phyloP scores from a whole-genome alignment of 2,329 filamentous ascomycete species.

The Cladosporium colombiae region DNA sequence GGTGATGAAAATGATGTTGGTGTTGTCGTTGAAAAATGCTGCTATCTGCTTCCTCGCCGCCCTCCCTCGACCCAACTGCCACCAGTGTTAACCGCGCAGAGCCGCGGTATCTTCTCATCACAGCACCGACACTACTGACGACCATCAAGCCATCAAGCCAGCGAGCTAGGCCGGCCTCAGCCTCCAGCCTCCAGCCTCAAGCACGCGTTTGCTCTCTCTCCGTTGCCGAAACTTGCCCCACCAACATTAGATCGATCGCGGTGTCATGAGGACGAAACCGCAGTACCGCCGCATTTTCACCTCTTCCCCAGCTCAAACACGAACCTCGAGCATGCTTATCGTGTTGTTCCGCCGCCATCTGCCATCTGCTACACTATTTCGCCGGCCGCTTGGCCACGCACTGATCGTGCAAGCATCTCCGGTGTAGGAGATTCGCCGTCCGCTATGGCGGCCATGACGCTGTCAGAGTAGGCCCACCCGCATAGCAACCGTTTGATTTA shows the following conservation, averaged over 20 bases:
- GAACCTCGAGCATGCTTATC: slow-evolving; percentile 1
- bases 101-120: slow-evolving; percentile 15
- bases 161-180: neutral
- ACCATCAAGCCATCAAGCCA: neutral
- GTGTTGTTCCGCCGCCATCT: slow-evolving; percentile 1
- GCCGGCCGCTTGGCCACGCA: slow-evolving; percentile 16
- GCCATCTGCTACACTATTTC: slow-evolving; percentile 9
- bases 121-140: neutral
- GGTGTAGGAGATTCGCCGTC: slow-evolving; percentile 11
- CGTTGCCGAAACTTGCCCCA: slow-evolving; percentile 19
- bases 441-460: slow-evolving; percentile 10
- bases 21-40: neutral
- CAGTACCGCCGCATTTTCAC: slow-evolving; percentile 14
- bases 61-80: neutral
- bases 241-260: slow-evolving; percentile 13
- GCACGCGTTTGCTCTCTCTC: slow-evolving; percentile 13
- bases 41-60: neutral
- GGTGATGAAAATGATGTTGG: neutral
- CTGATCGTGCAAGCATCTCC: slow-evolving; percentile 15
- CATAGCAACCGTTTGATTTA: slow-evolving; percentile 21
- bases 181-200: neutral
- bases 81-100: slow-evolving; percentile 11
- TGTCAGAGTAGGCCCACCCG: neutral
- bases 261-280: slow-evolving; percentile 10
- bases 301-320: slow-evolving; percentile 6